Base-by-base conservation (phyloP, 1,284 basidiomycete genomes). In the Apiotrichum laibachii region DNA sequence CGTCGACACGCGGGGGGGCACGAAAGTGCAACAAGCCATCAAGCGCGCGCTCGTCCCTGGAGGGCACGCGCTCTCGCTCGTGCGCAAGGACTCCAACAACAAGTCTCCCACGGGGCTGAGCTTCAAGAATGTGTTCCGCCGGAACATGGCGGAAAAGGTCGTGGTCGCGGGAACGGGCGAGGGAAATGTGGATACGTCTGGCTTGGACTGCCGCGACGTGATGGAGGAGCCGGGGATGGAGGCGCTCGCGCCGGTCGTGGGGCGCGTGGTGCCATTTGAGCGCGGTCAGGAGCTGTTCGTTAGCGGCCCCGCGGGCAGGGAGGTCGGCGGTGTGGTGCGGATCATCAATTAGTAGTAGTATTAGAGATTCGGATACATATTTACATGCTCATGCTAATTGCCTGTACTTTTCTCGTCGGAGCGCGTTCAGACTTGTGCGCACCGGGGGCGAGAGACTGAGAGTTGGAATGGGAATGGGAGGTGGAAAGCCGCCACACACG, bases 1-100 rank as follows among this genome's bases (percentile, higher is more conserved):
- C 4, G 75, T 93, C 56, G 91, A 93, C 73, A 88, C 88, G 1
- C 78, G 89, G 21, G 91, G 91, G 11, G 89, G 90, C 15, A 82
- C 83, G 62, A 83, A 82, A 31, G 81, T 92, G 26, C 88, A 89
- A 83, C 86, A 88, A 63, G 86, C 85, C 2, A 83, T 86, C 2
- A 84, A 85, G 66, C 75, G 80, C 61, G 80, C 91, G 26, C 77
- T 94, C 59, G 77, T 77, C 50, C 67, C 68, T 59, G 77, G 70
- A 64, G 77, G 75, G 39, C 69, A 73, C 19, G 10, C 62, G 18
- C 48, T 62, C 42, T 50, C 52, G 0, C 59, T 64, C 9, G 44
- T 18, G 11, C 26, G 42, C 12, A 26, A 18, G n/a, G 31, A 6
- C 6, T 10, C 33, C 15, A 31, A 16, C 26, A 5, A 3, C 19